These are phyloP conservation scores for Kluyveromyces marxianus DNA, from an alignment of 1,139 yeast genomes.

Conservation along the genomic window DNA sequence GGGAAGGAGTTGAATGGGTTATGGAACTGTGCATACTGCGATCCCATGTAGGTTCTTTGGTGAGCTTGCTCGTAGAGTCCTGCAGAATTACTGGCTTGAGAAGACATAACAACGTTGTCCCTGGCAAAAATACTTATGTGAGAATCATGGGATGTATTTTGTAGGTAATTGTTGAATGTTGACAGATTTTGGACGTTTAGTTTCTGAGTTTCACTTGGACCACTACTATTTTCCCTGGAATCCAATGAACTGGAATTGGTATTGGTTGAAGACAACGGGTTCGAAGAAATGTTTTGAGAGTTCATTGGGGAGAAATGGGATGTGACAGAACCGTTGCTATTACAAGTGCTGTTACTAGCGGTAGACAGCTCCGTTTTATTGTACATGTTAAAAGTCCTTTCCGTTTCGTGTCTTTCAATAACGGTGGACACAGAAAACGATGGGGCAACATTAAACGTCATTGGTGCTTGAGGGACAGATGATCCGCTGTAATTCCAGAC, in stretches of 20 bases:
- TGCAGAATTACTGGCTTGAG: conserved; percentile 2
- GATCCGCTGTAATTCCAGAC: conserved; percentile 28
- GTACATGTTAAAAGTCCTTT: background rate
- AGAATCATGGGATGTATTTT: conserved; percentile 3
- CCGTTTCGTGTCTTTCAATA: background rate
- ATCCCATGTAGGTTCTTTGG: conserved; percentile 5
- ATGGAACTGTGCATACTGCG: conserved; percentile 5
- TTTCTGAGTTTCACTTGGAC: background rate
- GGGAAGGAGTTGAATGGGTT: conserved; percentile 3
- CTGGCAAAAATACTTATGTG: conserved; percentile 5
- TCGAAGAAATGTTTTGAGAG: background rate
- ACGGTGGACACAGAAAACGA: conserved; percentile 1
- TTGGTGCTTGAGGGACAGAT: conserved; percentile 27
- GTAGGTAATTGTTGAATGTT: conserved; percentile 4
- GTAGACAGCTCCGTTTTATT: conserved; percentile 1
- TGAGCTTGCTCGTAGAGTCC: conserved; percentile 6
- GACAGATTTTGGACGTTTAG: conserved; percentile 5
- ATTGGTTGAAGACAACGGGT: background rate
- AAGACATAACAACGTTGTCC: conserved; percentile 3
- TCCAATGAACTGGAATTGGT: background rate
- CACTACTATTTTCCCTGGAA: conserved; percentile 1
- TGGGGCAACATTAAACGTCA: conserved; percentile 14
- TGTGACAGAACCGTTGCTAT: conserved; percentile 2
- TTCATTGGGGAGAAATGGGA: background rate
- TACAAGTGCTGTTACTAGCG: conserved; percentile 1